Base-by-base conservation (phyloP, 164 flowering plant species). In the Nymphaea colorata region DNA sequence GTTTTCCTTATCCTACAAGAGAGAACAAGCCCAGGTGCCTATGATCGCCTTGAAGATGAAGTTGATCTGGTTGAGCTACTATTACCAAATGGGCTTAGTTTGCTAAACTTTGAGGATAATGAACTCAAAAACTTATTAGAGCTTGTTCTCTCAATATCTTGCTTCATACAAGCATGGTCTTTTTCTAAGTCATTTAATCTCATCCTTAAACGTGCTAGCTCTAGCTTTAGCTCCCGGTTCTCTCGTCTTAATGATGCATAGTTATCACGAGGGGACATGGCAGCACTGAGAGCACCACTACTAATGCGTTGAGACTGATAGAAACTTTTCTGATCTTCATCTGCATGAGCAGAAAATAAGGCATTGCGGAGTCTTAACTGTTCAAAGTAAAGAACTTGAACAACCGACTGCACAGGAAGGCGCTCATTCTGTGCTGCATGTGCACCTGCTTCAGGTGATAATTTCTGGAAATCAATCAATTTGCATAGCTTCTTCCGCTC, bases 391-490 rank as follows among this genome's bases (percentile, higher is more conserved):
- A 93, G 96, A 41, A 93, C 98, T 78, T 93, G 97, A 61, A 93
- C 94, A 12, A 89, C 85, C 4, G 97, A 83, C 67, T 93, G 98
- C 62, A 93, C 82, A 0, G 98, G 93, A 47, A 93, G 96, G 64
- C 98, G 90, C 76, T 93, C 98, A 70, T 93, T 93, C 71, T 91
- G 93, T 43, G 96, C 99, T 53, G 98, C 98, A 74, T 91, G 97
- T 42, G 97, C 88, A 14, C 96, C 96, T 42, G 95, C 97, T 78
- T 94, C 99, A 67, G 79, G 91, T 43, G 97, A 82, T 59, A 94
- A 92, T 84, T 89, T 94, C 68, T 94, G 99, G 76, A 88, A 91
- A 74, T 94, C 97, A 18, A 94, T 88, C 71, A 89, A 74, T 75
- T 91, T 88, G 85, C 86, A 82, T 42, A 94, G 82, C 76, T 76